A percentile compares a stretch with the other conserved stretches of the same genome.
Evolutionary conservation across 202 grass and related monocot species (phyloP).

Genomic region (Hordeum pubiflorum): DNA sequence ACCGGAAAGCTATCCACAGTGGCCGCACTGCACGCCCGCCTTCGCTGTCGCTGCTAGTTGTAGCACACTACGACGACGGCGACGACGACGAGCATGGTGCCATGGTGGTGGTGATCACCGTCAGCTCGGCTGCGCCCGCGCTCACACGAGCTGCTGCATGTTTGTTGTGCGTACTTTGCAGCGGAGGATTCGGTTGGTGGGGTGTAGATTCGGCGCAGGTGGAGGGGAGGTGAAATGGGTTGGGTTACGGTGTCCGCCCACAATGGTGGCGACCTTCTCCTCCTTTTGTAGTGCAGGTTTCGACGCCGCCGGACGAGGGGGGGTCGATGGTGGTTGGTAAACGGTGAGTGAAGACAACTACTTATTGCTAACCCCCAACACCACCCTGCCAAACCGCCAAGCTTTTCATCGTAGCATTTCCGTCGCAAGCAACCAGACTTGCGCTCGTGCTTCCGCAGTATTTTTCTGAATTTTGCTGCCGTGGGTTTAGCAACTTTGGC

Average conservation of each 20-base stretch:
- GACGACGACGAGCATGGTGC: neutral
- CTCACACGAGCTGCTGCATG: neutral
- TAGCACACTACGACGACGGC: neutral
- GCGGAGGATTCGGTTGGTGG: conserved; percentile 29
- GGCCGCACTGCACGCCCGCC: neutral
- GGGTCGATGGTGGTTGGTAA: neutral
- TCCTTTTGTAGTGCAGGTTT: neutral
- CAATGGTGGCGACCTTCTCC: neutral
- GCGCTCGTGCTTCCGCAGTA: neutral
- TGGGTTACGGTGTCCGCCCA: neutral
- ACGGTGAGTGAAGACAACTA: conserved; percentile 1
- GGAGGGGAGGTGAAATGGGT: neutral
- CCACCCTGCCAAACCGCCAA: neutral
- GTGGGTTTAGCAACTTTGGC: neutral
- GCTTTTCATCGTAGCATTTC: neutral
- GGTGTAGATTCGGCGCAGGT: conserved; percentile 12
- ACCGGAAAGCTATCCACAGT: conserved; percentile 26
- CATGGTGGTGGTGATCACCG: neutral
- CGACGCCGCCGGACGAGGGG: neutral
- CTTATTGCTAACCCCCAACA: neutral
- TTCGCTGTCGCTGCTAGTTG: neutral
- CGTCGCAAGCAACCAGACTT: neutral
- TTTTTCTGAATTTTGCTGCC: no score
- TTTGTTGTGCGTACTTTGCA: neutral
- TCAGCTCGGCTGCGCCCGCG: neutral